Conservation (phyloP, 352 stramenopile species). For the Thraustochytrium striatum region DNA sequence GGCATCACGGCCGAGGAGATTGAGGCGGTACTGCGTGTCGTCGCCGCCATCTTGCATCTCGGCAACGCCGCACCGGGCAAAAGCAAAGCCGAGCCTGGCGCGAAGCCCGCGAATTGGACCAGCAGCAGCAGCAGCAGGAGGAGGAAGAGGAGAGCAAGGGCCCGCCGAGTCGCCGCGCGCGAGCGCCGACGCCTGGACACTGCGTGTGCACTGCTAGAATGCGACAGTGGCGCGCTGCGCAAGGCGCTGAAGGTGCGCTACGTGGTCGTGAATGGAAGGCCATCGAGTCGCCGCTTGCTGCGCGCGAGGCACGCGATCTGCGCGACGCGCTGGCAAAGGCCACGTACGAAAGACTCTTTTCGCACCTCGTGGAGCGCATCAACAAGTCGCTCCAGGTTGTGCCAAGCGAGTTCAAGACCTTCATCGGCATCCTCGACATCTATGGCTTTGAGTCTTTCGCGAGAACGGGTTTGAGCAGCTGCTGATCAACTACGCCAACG, state of each 20-base stretch:
- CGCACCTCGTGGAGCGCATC: constrained; percentile 79
- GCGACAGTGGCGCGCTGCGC: neutral
- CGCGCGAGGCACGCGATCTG: constrained; percentile 37
- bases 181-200: too few relatives aligned
- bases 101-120: neutral
- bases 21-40: constrained; percentile 80
- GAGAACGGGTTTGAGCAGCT: constrained; percentile 79
- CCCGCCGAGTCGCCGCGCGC: neutral
- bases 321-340: constrained; percentile 70
- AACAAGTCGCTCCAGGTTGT: constrained; percentile 61
- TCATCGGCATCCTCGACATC: constrained; percentile 82
- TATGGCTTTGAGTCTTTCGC: constrained; percentile 81
- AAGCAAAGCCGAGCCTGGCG: neutral
- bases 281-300: constrained; percentile 36
- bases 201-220: constrained; percentile 21
- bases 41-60: constrained; percentile 82
- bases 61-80: constrained; percentile 87
- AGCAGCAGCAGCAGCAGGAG: neutral
- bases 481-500: constrained; percentile 84
- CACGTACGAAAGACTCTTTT: constrained; percentile 84
- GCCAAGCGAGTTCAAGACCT: too few relatives aligned
- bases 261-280: constrained; percentile 17
- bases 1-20: constrained; percentile 78
- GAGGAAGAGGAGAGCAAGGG: neutral
- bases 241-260: constrained; percentile 31